A percentile compares a stretch with the other conserved stretches of the same genome.
phyloP scores from a whole-genome alignment of 163 green algal genomes.

The Trebouxiophyceae sp. region DNA sequence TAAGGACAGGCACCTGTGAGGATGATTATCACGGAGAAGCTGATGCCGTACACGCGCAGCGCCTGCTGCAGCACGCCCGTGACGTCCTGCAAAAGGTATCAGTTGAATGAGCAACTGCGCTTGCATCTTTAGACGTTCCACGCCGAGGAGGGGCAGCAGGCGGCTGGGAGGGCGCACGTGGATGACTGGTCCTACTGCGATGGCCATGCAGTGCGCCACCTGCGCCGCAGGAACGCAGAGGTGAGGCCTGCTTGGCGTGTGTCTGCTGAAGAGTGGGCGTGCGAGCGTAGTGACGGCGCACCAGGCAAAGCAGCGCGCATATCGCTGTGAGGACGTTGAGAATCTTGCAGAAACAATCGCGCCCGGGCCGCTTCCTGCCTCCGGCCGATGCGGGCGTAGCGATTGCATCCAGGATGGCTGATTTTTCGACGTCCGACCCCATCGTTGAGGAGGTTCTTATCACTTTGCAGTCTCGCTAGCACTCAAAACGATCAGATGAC shows the following conservation, averaged over 20 bases:
- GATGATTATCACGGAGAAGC: neutral
- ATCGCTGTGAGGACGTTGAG: neutral
- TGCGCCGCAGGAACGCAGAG: too few relatives aligned
- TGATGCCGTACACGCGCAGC: neutral
- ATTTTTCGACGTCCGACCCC: neutral
- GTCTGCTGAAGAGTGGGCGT: too few relatives aligned
- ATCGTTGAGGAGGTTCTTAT: too few relatives aligned
- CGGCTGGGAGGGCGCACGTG: neutral
- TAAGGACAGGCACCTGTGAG: neutral
- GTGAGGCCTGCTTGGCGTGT: too few relatives aligned
- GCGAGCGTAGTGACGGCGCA: too few relatives aligned
- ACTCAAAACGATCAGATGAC: conserved; percentile 1
- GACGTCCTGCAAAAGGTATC: neutral
- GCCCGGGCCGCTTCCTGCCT: neutral
- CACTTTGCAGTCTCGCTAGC: too few relatives aligned
- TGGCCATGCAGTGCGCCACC: neutral
- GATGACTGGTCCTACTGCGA: neutral
- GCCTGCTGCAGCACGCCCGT: neutral
- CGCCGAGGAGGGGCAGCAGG: neutral
- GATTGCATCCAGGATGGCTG: neutral
- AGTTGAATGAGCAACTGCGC: neutral
- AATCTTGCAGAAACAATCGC: neutral
- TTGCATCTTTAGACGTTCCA: neutral
- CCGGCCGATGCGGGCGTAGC: neutral
- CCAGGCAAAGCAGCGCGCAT: neutral